Evolutionary conservation across 2,329 filamentous ascomycete species (phyloP), one percentile per base, ranked within the genome.

Genomic region (Madurella fahalii): DNA sequence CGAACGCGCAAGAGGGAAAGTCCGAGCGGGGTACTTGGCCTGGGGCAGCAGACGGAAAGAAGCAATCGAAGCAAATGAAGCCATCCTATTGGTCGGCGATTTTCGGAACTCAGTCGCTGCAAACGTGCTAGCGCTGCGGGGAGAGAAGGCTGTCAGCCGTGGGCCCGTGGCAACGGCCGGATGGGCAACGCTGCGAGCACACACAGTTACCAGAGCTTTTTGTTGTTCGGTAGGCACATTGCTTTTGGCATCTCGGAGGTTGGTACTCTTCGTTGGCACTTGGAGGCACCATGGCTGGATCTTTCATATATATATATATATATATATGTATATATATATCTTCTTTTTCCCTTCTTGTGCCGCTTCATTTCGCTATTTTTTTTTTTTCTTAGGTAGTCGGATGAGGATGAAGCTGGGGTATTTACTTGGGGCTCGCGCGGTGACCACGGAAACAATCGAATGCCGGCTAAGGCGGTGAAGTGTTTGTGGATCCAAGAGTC

Each of bases 141-240:
- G 50, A 40, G 37, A 32, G 20, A 16, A 46, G 17, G 20, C 9
- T 18, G 16, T 2, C 20, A 11, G 34, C 34, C 34, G 34, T 37
- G 34, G 25, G 41, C 46, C 25, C 54, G 45, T 53, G 54, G 50
- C 54, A 53, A 56, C 54, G 54, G 54, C 47, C 39, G 42, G 50
- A 50, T 42, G 47, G 54, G 43, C 34, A 39, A n/a, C n/a, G n/a
- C n/a, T n/a, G n/a, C n/a, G n/a, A n/a, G n/a, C n/a, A n/a, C n/a
- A n/a, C n/a, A n/a, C n/a, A n/a, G n/a, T n/a, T 25, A 25, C 25
- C 7, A 25, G 25, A 25, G 25, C 4, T 7, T 25, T 25, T 25
- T 25, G 25, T 25, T 25, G 25, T 25, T 3, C 25, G 25, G 25
- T 25, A 4, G 25, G 7, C 25, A 7, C 25, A 25, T 25, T 25